Evolutionary conservation across 768 basidiomycete species (phyloP).

Genomic region (Nevesoporus exiguus): DNA sequence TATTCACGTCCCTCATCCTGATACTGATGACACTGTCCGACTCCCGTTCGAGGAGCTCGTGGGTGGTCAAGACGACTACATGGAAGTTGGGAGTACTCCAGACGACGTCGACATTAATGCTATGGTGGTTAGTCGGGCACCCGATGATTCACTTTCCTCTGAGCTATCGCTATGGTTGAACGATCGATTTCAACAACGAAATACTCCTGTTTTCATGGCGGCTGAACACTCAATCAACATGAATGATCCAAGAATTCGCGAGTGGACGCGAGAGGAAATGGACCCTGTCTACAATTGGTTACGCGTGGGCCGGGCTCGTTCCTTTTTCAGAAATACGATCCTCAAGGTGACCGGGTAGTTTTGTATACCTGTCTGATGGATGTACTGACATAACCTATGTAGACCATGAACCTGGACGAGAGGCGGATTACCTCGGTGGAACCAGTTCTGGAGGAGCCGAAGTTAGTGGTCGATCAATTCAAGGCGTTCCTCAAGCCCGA

Average conservation of each 20-base stretch:
- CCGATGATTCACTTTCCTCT: conserved; percentile 33
- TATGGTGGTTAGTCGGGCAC: conserved; percentile 16
- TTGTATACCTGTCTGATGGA: neutral
- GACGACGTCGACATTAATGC: conserved; percentile 19
- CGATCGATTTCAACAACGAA: conserved; percentile 24
- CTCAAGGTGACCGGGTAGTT: conserved; percentile 21
- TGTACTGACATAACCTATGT: neutral
- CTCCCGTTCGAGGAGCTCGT: conserved; percentile 26
- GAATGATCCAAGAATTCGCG: conserved; percentile 39
- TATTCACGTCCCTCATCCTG: conserved; percentile 25
- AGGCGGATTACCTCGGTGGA: conserved; percentile 9
- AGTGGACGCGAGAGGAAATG: conserved; percentile 38
- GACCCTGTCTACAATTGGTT: conserved; percentile 37
- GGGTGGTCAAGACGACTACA: conserved; percentile 21
- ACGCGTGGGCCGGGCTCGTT: conserved; percentile 27
- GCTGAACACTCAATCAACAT: conserved; percentile 24
- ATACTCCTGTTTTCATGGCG: conserved; percentile 20
- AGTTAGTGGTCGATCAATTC: conserved; percentile 18
- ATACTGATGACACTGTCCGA: conserved; percentile 9
- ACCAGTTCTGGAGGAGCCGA: conserved; percentile 10
- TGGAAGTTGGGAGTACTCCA: conserved; percentile 9
- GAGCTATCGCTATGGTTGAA: conserved; percentile 32
- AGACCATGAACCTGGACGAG: conserved; percentile 22
- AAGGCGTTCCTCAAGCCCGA: conserved; percentile 27
- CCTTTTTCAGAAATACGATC: conserved; percentile 23